Percentiles rank a stretch among this genome's conserved stretches.
Conservation (phyloP, 2,329 filamentous ascomycete genomes). For the Lanzia echinophila region DNA sequence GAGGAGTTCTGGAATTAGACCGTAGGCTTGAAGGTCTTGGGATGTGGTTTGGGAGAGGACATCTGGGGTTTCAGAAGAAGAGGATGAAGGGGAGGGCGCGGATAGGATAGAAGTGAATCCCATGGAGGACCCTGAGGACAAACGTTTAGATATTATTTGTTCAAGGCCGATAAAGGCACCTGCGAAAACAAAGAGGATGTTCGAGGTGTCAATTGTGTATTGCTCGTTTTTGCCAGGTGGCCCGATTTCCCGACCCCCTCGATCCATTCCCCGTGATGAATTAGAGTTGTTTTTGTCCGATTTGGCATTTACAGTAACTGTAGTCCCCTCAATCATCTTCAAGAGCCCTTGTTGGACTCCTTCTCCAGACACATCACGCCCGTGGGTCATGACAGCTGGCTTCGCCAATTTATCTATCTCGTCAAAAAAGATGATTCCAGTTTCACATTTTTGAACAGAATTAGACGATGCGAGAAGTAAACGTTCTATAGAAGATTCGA, state of each 20-base stretch:
- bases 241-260: slow-evolving; percentile 14
- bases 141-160: slow-evolving; percentile 78
- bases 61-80: slow-evolving; percentile 23
- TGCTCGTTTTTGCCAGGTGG: slow-evolving; percentile 34
- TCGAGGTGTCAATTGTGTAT: slow-evolving; percentile 80
- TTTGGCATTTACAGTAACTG: slow-evolving; percentile 86
- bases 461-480: slow-evolving; percentile 87
- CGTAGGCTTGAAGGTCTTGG: slow-evolving; percentile 73
- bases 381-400: slow-evolving; percentile 67
- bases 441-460: slow-evolving; percentile 74
- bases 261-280: slow-evolving; percentile 15
- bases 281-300: slow-evolving; percentile 42
- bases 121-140: slow-evolving; percentile 74
- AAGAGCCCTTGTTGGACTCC: slow-evolving; percentile 93
- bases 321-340: slow-evolving; percentile 94
- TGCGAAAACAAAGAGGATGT: slow-evolving; percentile 95
- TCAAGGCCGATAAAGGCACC: slow-evolving; percentile 92
- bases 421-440: slow-evolving; percentile 91
- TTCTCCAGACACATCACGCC: slow-evolving; percentile 91
- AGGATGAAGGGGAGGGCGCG: slow-evolving; percentile 23
- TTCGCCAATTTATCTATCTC: slow-evolving; percentile 97
- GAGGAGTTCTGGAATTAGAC: slow-evolving; percentile 91
- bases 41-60: slow-evolving; percentile 55
- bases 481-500: slow-evolving; percentile 90
- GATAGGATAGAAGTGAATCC: slow-evolving; percentile 84